Base-by-base conservation (phyloP, 441 rosid species). In the Brassica hybrid region DNA sequence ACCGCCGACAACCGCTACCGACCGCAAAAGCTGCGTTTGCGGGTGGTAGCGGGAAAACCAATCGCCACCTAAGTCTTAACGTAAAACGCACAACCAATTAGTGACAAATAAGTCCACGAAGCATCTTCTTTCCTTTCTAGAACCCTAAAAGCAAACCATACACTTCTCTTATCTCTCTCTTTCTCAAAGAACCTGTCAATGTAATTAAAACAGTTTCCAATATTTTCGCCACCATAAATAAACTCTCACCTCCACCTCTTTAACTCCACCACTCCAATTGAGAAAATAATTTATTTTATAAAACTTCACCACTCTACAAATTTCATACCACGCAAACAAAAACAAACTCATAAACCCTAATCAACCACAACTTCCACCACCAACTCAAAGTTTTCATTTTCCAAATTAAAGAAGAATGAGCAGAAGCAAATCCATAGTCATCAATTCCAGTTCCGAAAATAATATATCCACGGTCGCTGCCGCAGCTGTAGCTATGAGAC, bases 341-440 rank as follows among this genome's bases (percentile, higher is more conserved):
- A 11, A 48, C 54, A 48, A n/a, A 48, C 54, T 6, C 54, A 48
- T 48, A 48, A 48, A 41, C 17, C 52, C 23, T 23, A 50, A 30
- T 13, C n/a, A 65, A 14, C 65, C 64, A 16, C 21, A 66, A 77
- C 54, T 65, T 71, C 74, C 16, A 69, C 60, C 21, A 11, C 65
- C 48, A 77, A 59, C 63, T 18, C 69, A 19, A 41, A 58, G 0
- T n/a, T 65, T 38, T 75, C 64, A 17, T 4, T 65, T 12, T 2
- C 10, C 12, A 43, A 70, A n/a, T n/a, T n/a, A n/a, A 48, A 14
- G 19, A 75, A 75, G 75, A 80, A 80, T 80, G 83, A 36, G 71
- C 4, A 80, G 80, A 80, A 80, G 73, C 70, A 80, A 80, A 80
- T 80, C 83, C 66, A 80, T 80, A 71, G 18, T 2, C 30, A 80